Conservation (phyloP, 139 green algal species). For the Desmodesmus armatus region DNA sequence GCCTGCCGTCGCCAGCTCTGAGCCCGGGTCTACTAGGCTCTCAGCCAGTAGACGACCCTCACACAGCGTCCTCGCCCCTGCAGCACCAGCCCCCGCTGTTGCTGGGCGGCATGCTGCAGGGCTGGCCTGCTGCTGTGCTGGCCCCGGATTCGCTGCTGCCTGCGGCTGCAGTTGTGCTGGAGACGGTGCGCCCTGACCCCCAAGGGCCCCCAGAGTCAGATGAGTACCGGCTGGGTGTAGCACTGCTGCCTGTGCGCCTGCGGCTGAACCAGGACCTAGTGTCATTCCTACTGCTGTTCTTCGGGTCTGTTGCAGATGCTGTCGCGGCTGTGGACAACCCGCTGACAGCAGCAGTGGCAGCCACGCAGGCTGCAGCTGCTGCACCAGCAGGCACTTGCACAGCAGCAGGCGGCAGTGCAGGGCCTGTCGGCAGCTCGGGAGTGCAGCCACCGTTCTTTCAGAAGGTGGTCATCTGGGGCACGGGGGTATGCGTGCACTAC, state of each 20-base stretch:
- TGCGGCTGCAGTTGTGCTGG: slow-evolving; percentile 63
- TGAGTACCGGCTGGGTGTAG: slow-evolving; percentile 67
- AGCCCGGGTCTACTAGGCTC: not conserved
- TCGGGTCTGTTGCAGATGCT: slow-evolving; percentile 41
- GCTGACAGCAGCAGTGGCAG: slow-evolving; percentile 20
- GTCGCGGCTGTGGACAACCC: slow-evolving; percentile 40
- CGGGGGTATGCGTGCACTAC: slow-evolving; percentile 58
- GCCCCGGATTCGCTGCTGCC: slow-evolving; percentile 39
- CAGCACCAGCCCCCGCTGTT: slow-evolving; percentile 20
- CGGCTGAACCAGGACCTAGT: slow-evolving; percentile 74
- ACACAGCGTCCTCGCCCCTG: slow-evolving; percentile 1
- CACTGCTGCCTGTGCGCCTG: slow-evolving; percentile 63
- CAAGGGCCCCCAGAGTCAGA: slow-evolving; percentile 42
- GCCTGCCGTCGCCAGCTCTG: not conserved
- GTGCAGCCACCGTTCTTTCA: slow-evolving; percentile 65
- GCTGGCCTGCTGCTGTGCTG: slow-evolving; percentile 28
- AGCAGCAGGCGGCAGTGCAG: slow-evolving; percentile 14
- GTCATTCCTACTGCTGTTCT: slow-evolving; percentile 66
- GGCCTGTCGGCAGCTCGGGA: not conserved
- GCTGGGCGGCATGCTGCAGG: slow-evolving; percentile 22
- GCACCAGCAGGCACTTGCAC: not conserved
- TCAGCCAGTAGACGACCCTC: not conserved
- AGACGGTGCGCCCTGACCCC: slow-evolving; percentile 62
- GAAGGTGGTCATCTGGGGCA: slow-evolving; percentile 42
- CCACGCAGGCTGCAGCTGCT: slow-evolving; percentile 13